Evolutionary conservation across 1,139 yeast species (phyloP), one percentile per base, ranked within the genome.

Genomic region (Fermentozyma sake): DNA sequence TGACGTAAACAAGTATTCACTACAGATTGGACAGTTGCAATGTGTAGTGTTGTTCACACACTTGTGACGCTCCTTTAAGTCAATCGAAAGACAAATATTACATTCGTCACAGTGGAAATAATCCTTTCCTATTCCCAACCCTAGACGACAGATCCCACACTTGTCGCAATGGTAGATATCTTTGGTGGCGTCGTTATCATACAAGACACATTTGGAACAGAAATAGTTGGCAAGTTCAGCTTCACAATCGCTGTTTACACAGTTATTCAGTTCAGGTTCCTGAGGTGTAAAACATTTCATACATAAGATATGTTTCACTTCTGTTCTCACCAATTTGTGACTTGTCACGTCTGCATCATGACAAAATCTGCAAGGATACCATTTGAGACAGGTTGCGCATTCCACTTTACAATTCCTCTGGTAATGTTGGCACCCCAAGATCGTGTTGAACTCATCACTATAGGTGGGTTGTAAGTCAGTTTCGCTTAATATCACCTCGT

Each of bases 81-180:
- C 89, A 28, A 87, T 80, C 19, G 91, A 78, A 44, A 89, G 70
- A 53, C 97, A 89, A 7, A 87, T 89, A 44, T 85, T 84, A 54
- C 97, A 89, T n/a, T 78, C 77, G 42, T 80, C 75, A 56, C 96
- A 87, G 51, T 87, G 96, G 60, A 85, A 86, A 47, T 81, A 86
- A 53, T 89, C 96, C 41, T 81, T 80, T 12, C 85, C 94, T 16
- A 86, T 56, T 0, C 96, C 96, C 20, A 82, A 65, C 2, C 97
- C 97, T 13, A 89, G 66, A 9, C 96, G 72, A 50, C 97, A 89
- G 30, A 89, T 85, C 0, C 95, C 96, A 61, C 97, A 89, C 42
- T 80, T 83, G 40, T 79, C 84, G 52, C 97, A 89, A 50, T 89
- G 97, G 50, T 87, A 89, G 15, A 89, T 87, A 37, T 81, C 81